Percentiles rank a stretch among this genome's conserved stretches.
Conservation (phyloP, 2,329 filamentous ascomycete genomes). For the Annulohypoxylon truncatum region DNA sequence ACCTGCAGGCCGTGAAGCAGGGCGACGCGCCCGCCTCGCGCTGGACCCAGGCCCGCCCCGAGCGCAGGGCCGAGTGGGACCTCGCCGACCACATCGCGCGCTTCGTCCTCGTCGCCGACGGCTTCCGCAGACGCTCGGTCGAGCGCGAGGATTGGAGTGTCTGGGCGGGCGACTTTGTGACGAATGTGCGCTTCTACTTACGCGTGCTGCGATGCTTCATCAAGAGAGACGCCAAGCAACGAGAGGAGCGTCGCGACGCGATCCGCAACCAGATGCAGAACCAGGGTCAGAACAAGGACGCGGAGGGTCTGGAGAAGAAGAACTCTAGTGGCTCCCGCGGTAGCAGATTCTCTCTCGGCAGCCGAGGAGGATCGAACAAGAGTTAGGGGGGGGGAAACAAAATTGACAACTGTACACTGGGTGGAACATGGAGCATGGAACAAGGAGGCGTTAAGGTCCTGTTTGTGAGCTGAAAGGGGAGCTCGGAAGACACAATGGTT, state of each 20-base stretch:
- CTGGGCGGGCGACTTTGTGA: conserved; percentile 38
- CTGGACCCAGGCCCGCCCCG: conserved; percentile 35
- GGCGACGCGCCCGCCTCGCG: conserved; percentile 35
- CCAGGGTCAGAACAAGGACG: background rate
- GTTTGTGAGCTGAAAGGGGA: background rate
- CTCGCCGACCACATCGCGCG: conserved; percentile 45
- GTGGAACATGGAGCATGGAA: background rate
- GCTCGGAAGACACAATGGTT: background rate
- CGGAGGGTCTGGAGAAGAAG: background rate
- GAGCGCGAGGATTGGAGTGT: conserved; percentile 41
- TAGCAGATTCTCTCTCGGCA: conserved; percentile 26
- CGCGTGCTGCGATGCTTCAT: conserved; percentile 45
- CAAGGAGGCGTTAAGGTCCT: background rate
- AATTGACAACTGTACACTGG: background rate
- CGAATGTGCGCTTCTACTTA: conserved; percentile 43
- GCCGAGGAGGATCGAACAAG: conserved; percentile 5
- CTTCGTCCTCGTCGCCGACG: conserved; percentile 46
- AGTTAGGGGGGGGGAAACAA: background rate
- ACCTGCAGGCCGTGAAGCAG: conserved; percentile 46
- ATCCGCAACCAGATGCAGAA: background rate
- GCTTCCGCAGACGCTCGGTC: conserved; percentile 32
- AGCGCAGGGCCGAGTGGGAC: conserved; percentile 42
- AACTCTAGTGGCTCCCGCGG: conserved; percentile 10
- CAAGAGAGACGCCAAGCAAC: conserved; percentile 41
- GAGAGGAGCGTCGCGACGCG: conserved; percentile 14